Evolutionary conservation across 768 basidiomycete genomes (phyloP), one percentile per base, ranked within the genome.

Genomic region (Tylopilus balloui): DNA sequence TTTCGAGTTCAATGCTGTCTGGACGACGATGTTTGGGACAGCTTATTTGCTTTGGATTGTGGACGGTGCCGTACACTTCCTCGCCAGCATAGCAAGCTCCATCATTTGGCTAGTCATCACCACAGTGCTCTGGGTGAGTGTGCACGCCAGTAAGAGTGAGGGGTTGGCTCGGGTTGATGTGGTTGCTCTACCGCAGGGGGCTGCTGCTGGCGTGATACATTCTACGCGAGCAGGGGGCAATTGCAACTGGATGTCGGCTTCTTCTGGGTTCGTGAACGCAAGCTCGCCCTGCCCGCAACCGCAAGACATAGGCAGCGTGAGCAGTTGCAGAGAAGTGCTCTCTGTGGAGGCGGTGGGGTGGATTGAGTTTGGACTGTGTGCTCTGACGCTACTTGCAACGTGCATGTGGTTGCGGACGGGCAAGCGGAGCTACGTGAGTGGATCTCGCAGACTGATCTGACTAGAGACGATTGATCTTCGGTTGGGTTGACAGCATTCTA

Each of bases 31-130:
- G 36, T 89, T 88, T 62, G 76, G 81, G 13, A 71, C 77, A 12
- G 79, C 81, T 28, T 91, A 89, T 59, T 71, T 88, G 54, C 57
- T 88, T 27, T 89, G 84, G 81, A 78, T 84, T 37, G 67, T 84
- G 32, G 80, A 81, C 45, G 82, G 83, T 41, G 78, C 77, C 4
- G 75, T 78, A 39, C 82, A 84, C 62, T 64, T 86, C 36, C 73
- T 90, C 19, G 87, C 86, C n/a, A 83, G 79, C 62, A 72, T 90
- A 36, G 85, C 88, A 20, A 86, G 85, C 54, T 90, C 88, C 15
- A 76, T 88, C 17, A 63, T 83, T 47, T 91, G 88, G 88, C 70
- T 90, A 25, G 63, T 80, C 23, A 61, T 83, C 31, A 86, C 87
- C 3, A 71, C 77, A 6, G 63, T 77, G 6, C 61, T 89, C 58